Conservation (phyloP, 2,329 filamentous ascomycete species). For the Diaporthe citriasiana region DNA sequence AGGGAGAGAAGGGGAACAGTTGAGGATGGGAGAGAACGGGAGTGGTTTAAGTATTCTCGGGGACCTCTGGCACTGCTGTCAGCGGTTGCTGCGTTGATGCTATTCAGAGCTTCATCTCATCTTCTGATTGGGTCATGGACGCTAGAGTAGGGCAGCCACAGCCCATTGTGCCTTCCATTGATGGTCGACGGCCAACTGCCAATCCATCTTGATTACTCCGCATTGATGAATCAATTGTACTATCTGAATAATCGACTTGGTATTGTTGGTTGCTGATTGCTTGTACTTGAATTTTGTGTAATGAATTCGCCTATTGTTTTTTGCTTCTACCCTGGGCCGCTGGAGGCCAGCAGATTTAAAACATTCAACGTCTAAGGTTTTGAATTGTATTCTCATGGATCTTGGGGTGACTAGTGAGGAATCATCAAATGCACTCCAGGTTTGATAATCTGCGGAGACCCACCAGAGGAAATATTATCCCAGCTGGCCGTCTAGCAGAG, state of each 20-base stretch:
- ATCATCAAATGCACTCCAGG: neutral
- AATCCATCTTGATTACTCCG: too few species aligned
- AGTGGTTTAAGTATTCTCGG: neutral
- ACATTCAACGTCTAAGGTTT: neutral
- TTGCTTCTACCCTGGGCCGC: neutral
- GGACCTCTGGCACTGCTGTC: neutral
- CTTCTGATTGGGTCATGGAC: neutral
- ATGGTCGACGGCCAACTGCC: too few species aligned
- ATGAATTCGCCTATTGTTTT: neutral
- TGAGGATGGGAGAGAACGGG: neutral
- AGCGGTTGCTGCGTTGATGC: neutral
- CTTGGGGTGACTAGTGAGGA: neutral
- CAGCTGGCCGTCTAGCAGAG: neutral
- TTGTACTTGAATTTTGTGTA: neutral
- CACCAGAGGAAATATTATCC: neutral
- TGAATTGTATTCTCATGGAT: neutral
- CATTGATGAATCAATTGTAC: neutral
- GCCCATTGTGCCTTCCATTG: constrained; percentile 27
- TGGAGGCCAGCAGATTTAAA: neutral
- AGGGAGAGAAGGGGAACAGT: neutral
- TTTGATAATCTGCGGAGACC: too few species aligned
- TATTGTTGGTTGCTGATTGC: too few species aligned
- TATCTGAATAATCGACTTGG: fast-evolving
- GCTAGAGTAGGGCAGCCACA: neutral
- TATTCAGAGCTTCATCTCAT: neutral